Conservation (phyloP, 2,329 filamentous ascomycete species). For the Verticillium isaacii region DNA sequence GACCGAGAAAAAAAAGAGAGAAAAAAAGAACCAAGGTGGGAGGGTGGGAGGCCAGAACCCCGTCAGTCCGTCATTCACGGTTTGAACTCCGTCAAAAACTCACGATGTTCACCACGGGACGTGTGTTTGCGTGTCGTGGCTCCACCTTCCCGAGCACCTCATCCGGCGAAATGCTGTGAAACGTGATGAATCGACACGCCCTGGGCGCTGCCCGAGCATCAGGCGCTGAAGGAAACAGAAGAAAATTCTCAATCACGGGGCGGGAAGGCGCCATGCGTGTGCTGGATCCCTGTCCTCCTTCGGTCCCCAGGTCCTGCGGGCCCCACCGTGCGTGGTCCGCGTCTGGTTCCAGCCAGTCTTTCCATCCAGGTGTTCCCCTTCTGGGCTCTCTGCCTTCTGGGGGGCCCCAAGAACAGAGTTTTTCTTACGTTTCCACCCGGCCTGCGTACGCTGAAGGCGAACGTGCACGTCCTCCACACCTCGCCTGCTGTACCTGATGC, state of each 20-base stretch:
- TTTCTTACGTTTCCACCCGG: not conserved
- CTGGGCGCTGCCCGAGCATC: not conserved
- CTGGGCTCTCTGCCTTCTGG: not conserved
- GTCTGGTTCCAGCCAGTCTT: not conserved
- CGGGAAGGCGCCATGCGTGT: not conserved
- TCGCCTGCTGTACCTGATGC: not conserved
- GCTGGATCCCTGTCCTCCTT: not conserved
- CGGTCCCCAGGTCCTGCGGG: not conserved
- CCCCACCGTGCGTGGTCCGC: not conserved
- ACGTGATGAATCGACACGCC: not conserved
- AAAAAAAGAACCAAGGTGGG: not conserved
- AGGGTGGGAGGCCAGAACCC: not conserved
- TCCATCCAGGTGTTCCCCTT: not conserved
- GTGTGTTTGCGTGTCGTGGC: not conserved
- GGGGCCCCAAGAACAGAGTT: not conserved
- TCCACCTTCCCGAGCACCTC: not conserved
- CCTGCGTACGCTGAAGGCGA: not conserved
- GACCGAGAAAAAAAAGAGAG: not conserved
- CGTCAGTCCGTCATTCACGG: not conserved
- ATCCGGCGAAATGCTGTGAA: not conserved
- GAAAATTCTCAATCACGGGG: not conserved
- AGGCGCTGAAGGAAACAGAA: not conserved
- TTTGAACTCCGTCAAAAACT: not conserved
- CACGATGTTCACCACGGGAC: not conserved
- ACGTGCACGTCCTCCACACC: not conserved